Percentiles rank a stretch among this genome's conserved stretches.
phyloP scores from a whole-genome alignment of 441 rosid genomes.

The Aquilaria agallochum region DNA sequence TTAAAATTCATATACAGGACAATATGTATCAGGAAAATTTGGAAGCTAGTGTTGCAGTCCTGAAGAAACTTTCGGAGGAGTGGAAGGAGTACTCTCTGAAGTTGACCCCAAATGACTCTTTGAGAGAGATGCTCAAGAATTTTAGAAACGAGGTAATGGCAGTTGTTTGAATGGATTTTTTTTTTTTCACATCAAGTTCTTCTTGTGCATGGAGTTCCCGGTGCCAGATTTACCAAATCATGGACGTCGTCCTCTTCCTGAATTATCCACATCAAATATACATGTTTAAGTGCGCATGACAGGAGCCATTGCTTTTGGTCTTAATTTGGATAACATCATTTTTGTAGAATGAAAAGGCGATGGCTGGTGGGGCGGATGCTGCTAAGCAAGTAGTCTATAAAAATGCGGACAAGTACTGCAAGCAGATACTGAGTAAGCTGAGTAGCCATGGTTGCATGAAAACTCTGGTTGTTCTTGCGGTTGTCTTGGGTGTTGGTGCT shows the following conservation, averaged over 20 bases:
- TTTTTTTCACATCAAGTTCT: not conserved
- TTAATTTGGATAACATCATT: not conserved
- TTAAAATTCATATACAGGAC: conserved; percentile 40
- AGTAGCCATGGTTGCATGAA: conserved; percentile 52
- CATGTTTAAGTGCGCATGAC: too few species aligned
- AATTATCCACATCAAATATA: too few species aligned
- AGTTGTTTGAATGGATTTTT: not conserved
- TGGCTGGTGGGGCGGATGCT: conserved; percentile 34
- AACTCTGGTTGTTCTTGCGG: conserved; percentile 27
- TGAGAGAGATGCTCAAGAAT: conserved; percentile 50
- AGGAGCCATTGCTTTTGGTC: too few species aligned
- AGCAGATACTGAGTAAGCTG: conserved; percentile 37
- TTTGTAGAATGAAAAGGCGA: conserved; percentile 66
- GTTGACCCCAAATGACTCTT: conserved; percentile 40
- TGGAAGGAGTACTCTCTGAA: conserved; percentile 60
- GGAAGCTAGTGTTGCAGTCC: conserved; percentile 55
- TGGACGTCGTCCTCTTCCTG: too few species aligned
- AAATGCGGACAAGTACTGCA: conserved; percentile 74
- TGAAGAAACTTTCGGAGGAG: conserved; percentile 56
- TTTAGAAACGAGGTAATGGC: conserved; percentile 66
- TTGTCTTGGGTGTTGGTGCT: conserved; percentile 47
- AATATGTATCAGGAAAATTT: conserved; percentile 64
- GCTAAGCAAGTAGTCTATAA: conserved; percentile 30
- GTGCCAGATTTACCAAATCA: too few species aligned
- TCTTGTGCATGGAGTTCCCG: too few species aligned